phyloP scores from a whole-genome alignment of 345 rosid genomes.

The Turritis glabra region DNA sequence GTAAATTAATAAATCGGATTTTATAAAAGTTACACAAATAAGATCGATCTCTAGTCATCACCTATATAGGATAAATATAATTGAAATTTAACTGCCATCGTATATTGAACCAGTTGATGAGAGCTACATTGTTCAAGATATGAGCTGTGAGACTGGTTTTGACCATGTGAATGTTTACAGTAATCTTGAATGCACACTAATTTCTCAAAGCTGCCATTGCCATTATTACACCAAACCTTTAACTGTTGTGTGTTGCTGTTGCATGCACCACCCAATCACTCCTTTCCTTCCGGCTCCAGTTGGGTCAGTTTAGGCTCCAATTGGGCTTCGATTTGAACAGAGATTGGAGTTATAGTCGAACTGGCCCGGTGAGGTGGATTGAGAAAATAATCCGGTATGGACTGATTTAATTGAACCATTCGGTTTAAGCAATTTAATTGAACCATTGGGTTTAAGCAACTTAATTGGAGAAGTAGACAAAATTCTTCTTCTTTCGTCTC shows the following conservation, averaged over 20 bases:
- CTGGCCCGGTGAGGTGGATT: neutral
- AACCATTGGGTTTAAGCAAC: slow-evolving; percentile 4
- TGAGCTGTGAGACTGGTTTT: neutral
- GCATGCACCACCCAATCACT: neutral
- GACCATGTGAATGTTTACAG: slow-evolving; percentile 12
- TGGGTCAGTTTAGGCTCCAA: neutral
- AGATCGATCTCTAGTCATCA: too few relatives aligned
- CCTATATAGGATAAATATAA: too few relatives aligned
- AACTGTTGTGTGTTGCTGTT: neutral
- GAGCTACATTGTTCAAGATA: too few relatives aligned
- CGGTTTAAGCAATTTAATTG: neutral
- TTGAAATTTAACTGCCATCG: too few relatives aligned
- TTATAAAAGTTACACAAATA: too few relatives aligned
- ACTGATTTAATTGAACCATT: neutral
- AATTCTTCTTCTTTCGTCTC: neutral
- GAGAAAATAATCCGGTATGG: neutral
- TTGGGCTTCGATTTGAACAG: neutral
- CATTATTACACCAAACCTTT: too few relatives aligned
- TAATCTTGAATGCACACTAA: neutral
- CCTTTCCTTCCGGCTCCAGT: neutral
- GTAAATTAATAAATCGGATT: too few relatives aligned
- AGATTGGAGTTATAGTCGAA: neutral
- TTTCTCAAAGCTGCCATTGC: neutral
- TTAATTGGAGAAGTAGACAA: too few relatives aligned
- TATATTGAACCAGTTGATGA: too few relatives aligned